These are phyloP conservation scores for Teratosphaeria destructans DNA, from an alignment of 2,329 filamentous ascomycete genomes.

Conservation along the genomic window DNA sequence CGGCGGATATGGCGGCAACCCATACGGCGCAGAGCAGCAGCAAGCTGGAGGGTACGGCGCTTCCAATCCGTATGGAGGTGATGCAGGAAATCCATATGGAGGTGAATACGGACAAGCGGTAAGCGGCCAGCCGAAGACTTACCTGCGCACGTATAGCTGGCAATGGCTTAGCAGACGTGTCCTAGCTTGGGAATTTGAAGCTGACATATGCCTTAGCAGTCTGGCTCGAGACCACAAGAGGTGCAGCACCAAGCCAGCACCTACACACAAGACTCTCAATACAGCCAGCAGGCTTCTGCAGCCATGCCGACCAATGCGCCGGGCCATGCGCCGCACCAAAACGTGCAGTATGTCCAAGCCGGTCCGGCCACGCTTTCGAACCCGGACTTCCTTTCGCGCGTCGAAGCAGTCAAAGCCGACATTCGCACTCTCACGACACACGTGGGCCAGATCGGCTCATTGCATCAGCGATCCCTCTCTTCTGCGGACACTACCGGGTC, in stretches of 20 bases:
- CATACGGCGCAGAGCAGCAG: slow-evolving; percentile 49
- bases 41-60: slow-evolving; percentile 35
- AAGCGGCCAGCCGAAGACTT: neutral
- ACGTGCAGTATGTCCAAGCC: slow-evolving; percentile 32
- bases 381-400: slow-evolving; percentile 58
- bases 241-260: slow-evolving; percentile 20
- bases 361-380: slow-evolving; percentile 43
- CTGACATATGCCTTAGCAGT: neutral
- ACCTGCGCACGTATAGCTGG: neutral
- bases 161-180: neutral
- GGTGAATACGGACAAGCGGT: slow-evolving; percentile 17
- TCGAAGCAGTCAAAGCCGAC: slow-evolving; percentile 55
- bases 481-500: slow-evolving; percentile 48
- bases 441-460: slow-evolving; percentile 55
- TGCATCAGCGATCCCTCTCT: slow-evolving; percentile 62
- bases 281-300: slow-evolving; percentile 1
- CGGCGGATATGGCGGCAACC: slow-evolving; percentile 46
- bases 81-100: slow-evolving; percentile 30
- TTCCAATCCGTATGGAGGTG: slow-evolving; percentile 24
- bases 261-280: slow-evolving; percentile 2
- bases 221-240: slow-evolving; percentile 16
- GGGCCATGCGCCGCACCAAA: slow-evolving; percentile 37
- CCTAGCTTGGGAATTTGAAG: neutral
- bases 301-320: slow-evolving; percentile 27
- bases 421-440: slow-evolving; percentile 57